These are phyloP conservation scores for Talaromyces sp. DNA, from an alignment of 2,329 filamentous ascomycete species.

Conservation along the genomic window DNA sequence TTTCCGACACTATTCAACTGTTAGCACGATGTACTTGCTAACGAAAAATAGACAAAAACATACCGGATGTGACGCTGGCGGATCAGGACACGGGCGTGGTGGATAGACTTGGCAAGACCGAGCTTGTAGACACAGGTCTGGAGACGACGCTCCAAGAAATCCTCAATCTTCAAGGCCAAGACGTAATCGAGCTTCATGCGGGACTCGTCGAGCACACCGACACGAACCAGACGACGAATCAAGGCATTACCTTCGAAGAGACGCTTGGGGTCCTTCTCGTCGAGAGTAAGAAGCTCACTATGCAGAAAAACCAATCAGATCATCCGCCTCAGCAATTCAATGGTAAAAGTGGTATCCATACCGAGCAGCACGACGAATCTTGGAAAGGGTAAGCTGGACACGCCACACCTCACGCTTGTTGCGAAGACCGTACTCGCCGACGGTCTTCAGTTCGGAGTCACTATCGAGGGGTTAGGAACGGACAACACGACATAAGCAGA, in stretches of 20 bases:
- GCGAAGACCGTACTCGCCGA: slow-evolving; percentile 98
- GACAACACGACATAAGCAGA: slow-evolving; percentile 92
- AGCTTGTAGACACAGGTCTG: slow-evolving; percentile 99
- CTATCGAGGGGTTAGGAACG: slow-evolving; percentile 62
- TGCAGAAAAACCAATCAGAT: slow-evolving; percentile 2
- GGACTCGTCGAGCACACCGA: slow-evolving; percentile 99
- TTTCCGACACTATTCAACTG: slow-evolving; percentile 71
- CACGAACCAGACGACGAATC: slow-evolving; percentile 99
- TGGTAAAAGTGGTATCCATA: slow-evolving; percentile 45
- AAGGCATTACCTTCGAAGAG: slow-evolving; percentile 99
- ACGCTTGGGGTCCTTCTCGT: slow-evolving; percentile 99
- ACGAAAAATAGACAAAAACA: slow-evolving; percentile 15
- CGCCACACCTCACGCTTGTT: slow-evolving; percentile 99
- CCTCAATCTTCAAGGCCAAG: slow-evolving; percentile 96
- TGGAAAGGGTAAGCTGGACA: slow-evolving; percentile 98
- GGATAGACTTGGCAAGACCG: slow-evolving; percentile 98
- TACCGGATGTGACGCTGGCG: slow-evolving; percentile 96
- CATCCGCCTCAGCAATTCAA: background rate
- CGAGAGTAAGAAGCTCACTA: slow-evolving; percentile 98
- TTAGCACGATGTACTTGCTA: background rate
- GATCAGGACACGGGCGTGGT: slow-evolving; percentile 99
- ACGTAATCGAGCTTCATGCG: slow-evolving; percentile 99
- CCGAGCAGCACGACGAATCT: slow-evolving; percentile 99
- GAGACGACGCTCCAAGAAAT: slow-evolving; percentile 99
- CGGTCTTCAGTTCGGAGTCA: slow-evolving; percentile 99